Evolutionary conservation across 371 early-diverging fungal genomes (phyloP), one percentile per base, ranked within the genome.

Genomic region (Mortierella sp.): DNA sequence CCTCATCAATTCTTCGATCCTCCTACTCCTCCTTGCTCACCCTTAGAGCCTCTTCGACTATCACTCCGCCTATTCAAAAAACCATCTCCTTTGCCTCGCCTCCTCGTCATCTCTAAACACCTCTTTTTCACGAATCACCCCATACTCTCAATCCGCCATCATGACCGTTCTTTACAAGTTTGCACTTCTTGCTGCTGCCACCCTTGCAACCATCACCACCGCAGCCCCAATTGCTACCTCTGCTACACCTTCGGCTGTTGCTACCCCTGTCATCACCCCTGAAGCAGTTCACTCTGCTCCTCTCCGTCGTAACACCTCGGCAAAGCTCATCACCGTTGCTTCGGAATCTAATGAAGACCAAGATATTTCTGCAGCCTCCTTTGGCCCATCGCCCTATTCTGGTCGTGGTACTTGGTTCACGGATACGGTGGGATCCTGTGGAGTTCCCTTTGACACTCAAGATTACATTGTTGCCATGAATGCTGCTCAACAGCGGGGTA

Each of bases 391-490:
- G 6, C 46, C 68, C 6, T 70, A 47, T 64, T 19, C 15, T 30
- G 70, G 81, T 43, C 57, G 66, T 11, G 66, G 75, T 29, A 68
- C 75, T 25, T 66, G 76, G 70, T 68, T 66, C 67, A 64, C 70
- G 4, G 67, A 68, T 62, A 48, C 47, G 9, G 26, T 57, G 56
- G 76, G 81, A 16, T 62, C 70, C 26, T 73, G 75, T 57, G 68
- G 72, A 1, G 51, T 43, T 15, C 37, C 71, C 29, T 68, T 73
- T 57, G 30, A 71, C 57, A 71, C 70, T 55, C 51, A 72, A 46
- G 72, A 75, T 26, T n/a, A 66, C 70, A 68, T 72, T 59, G 80
- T 68, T 44, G 65, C 75, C n/a, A 55, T 75, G 71, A 76, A 70
- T 59, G 77, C 56, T 37, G 46, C 53, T 45, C 64, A 73, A 63